Evolutionary conservation across 306 rosid genomes (phyloP), one percentile per base, ranked within the genome.

Genomic region (Echinosophora koreensis): DNA sequence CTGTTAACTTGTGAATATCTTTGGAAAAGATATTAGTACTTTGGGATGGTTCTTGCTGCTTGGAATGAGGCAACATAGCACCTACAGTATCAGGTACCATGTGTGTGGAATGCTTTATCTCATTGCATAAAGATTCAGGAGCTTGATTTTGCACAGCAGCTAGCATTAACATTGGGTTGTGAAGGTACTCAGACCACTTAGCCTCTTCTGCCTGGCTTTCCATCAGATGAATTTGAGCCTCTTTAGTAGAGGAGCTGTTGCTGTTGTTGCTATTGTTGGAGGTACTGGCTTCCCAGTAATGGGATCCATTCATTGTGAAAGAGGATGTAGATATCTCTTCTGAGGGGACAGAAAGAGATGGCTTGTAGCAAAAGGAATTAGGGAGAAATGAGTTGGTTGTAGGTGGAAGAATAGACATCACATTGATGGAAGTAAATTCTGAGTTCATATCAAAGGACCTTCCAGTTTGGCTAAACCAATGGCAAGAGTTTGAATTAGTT

Each of bases 131-230:
- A 14, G 85, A 76, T 16, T 75, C 81, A 51, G 50, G 78, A 56
- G 59, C 55, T 51, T 84, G 81, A 56, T 69, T 75, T 70, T 80
- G 85, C 44, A 72, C 52, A 70, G 79, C 80, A 15, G 82, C 80
- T 52, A 83, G 78, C 87, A 88, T 85, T 38, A 80, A 55, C 71
- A 83, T 77, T 65, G 89, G 89, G 55, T 80, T 83, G 16, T 77
- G 87, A 72, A 80, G 77, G 68, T 83, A 88, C 50, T 88, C 91
- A 71, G 64, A 63, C 91, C 91, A 88, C 81, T 83, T 83, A 4
- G 81, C 85, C 28, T 85, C 91, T 64, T 82, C 90, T 47, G 69
- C 44, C n/a, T 79, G 84, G 75, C 27, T 57, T 66, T 71, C 84
- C 72, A 55, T 63, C 51, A 74, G 30, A 67, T 78, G 62, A 35